Conservation (phyloP, 805 yeast genomes). For the Tetrapisispora fleetii region DNA sequence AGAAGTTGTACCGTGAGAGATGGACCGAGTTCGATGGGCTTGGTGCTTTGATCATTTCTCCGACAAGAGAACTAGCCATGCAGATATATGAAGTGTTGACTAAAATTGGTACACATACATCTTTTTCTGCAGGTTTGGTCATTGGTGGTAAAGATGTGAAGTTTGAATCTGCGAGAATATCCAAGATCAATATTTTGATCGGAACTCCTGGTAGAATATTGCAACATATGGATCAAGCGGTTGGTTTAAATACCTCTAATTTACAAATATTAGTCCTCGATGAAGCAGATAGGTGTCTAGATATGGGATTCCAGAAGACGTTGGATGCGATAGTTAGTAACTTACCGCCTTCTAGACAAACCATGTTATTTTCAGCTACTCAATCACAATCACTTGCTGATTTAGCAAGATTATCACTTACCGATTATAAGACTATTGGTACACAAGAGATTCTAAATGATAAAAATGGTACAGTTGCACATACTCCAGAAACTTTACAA, state of each 20-base stretch:
- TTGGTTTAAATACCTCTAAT: conserved; percentile 64
- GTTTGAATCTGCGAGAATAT: conserved; percentile 71
- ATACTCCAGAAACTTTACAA: conserved; percentile 76
- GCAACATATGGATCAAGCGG: conserved; percentile 86
- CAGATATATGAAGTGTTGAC: conserved; percentile 82
- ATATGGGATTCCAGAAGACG: conserved; percentile 84
- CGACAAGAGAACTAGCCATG: conserved; percentile 84
- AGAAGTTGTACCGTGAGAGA: conserved; percentile 52
- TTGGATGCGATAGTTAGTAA: conserved; percentile 71
- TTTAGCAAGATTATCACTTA: conserved; percentile 57
- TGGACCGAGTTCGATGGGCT: conserved; percentile 83
- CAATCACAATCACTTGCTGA: conserved; percentile 76
- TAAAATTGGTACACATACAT: conserved; percentile 66
- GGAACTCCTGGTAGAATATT: conserved; percentile 89
- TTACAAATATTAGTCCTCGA: conserved; percentile 74
- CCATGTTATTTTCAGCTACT: conserved; percentile 79
- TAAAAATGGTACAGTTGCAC: conserved; percentile 46
- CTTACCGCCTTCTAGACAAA: conserved; percentile 73
- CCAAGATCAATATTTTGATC: conserved; percentile 68
- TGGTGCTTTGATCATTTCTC: conserved; percentile 83
- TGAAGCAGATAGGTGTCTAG: conserved; percentile 88
- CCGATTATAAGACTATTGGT: conserved; percentile 39
- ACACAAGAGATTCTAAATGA: conserved; percentile 41
- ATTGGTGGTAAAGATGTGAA: conserved; percentile 89
- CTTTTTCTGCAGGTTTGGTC: conserved; percentile 80